phyloP scores from a whole-genome alignment of 352 stramenopile species.

The Phytophthora uliginosa region DNA sequence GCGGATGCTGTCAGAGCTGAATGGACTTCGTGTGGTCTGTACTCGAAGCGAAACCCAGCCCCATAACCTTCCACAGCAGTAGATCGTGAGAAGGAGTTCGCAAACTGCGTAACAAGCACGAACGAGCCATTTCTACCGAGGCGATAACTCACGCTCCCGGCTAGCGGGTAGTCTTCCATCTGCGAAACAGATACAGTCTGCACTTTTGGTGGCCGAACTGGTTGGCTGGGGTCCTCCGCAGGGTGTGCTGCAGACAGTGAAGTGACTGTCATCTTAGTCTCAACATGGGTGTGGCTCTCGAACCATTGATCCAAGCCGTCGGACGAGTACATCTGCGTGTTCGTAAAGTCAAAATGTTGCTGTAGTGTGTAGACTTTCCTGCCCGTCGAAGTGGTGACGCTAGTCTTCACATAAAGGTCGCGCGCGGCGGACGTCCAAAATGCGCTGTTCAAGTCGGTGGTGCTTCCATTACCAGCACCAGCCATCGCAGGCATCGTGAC shows the following conservation, averaged over 20 bases:
- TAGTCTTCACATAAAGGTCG: conserved; percentile 52
- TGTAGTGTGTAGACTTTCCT: conserved; percentile 63
- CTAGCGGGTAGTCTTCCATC: conserved; percentile 63
- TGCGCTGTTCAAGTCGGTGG: conserved; percentile 45
- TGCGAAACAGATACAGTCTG: conserved; percentile 36
- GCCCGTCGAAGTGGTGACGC: conserved; percentile 68
- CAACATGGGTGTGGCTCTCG: conserved; percentile 44
- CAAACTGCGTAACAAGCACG: conserved; percentile 52
- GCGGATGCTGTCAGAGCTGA: conserved; percentile 30
- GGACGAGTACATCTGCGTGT: conserved; percentile 60
- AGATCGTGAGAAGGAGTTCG: conserved; percentile 54
- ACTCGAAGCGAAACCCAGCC: conserved; percentile 20
- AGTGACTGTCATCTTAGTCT: conserved; percentile 43
- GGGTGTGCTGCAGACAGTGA: conserved; percentile 17
- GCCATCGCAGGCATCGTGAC: conserved; percentile 9
- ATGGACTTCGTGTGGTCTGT: conserved; percentile 23
- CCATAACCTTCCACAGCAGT: conserved; percentile 27
- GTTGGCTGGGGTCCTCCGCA: not conserved
- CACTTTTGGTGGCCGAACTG: conserved; percentile 10
- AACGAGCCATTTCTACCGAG: conserved; percentile 45
- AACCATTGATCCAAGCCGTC: conserved; percentile 61
- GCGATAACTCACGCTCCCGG: conserved; percentile 58
- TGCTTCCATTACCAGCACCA: conserved; percentile 20
- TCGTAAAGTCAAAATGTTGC: conserved; percentile 59
- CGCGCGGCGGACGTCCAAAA: conserved; percentile 58